Evolutionary conservation across 768 basidiomycete genomes (phyloP).

Genomic region (Nidula microcarpa): DNA sequence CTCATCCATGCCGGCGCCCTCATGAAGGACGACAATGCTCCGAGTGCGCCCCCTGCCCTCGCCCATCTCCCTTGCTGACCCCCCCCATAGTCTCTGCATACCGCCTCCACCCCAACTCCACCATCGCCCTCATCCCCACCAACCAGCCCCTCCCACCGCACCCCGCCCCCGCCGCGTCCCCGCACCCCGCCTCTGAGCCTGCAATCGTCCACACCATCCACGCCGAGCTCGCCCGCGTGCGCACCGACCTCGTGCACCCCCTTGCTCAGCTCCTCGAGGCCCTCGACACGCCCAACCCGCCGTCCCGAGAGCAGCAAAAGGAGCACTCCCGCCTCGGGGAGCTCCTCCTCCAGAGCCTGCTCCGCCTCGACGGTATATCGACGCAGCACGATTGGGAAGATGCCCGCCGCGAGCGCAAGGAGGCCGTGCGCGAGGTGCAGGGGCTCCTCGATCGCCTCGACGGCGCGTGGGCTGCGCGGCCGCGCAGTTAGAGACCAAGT

Average conservation of each 20-base stretch:
- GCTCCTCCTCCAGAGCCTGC: slow-evolving; percentile 79
- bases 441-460: slow-evolving; percentile 78
- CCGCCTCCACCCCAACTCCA: slow-evolving; percentile 63
- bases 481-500: neutral
- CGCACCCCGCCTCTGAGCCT: slow-evolving; percentile 40
- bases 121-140: slow-evolving; percentile 61
- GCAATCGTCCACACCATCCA: slow-evolving; percentile 51
- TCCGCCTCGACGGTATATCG: slow-evolving; percentile 79
- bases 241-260: slow-evolving; percentile 48
- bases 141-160: slow-evolving; percentile 23
- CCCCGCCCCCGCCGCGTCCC: slow-evolving; percentile 16
- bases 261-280: slow-evolving; percentile 51
- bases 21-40: slow-evolving; percentile 77
- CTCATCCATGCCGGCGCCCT: slow-evolving; percentile 88
- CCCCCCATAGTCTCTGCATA: slow-evolving; percentile 63
- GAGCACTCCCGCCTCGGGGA: slow-evolving; percentile 69
- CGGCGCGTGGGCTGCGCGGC: slow-evolving; percentile 48
- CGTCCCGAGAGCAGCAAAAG: slow-evolving; percentile 17
- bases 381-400: slow-evolving; percentile 74
- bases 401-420: slow-evolving; percentile 79
- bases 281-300: slow-evolving; percentile 4
- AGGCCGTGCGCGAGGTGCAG: slow-evolving; percentile 85
- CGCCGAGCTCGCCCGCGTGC: slow-evolving; percentile 49
- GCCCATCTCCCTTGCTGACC: slow-evolving; percentile 5
- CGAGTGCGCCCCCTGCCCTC: slow-evolving; percentile 38